Percentiles rank a stretch among this genome's conserved stretches.
Conservation (phyloP, 352 stramenopile genomes). For the Phytopythium chamaehyphon region DNA sequence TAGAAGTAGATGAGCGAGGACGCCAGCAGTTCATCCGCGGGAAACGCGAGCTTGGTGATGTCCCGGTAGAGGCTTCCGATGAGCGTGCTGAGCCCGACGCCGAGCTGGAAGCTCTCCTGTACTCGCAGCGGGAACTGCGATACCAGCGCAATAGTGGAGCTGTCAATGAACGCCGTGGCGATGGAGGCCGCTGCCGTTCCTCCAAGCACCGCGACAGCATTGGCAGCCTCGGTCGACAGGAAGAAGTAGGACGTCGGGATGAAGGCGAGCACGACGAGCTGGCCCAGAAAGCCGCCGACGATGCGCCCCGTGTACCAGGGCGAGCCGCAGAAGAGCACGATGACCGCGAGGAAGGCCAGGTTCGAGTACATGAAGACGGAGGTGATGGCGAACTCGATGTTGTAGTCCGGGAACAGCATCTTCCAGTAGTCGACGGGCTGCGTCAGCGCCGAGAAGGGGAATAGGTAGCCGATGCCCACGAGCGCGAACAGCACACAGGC, state of each 20-base stretch:
- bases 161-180: constrained; percentile 81
- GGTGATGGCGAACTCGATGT: constrained; percentile 84
- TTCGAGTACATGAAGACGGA: constrained; percentile 87
- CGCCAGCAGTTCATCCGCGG: constrained; percentile 41
- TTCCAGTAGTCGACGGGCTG: constrained; percentile 89
- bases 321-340: constrained; percentile 57
- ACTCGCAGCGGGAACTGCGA: constrained; percentile 75
- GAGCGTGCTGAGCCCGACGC: constrained; percentile 74
- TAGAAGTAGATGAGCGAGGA: constrained; percentile 86
- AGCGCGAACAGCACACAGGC: constrained; percentile 68
- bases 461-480: constrained; percentile 79
- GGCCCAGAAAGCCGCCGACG: constrained; percentile 72
- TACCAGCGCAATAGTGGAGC: constrained; percentile 75
- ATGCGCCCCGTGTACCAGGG: constrained; percentile 73
- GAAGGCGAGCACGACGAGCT: constrained; percentile 67
- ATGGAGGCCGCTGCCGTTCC: constrained; percentile 62
- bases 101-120: constrained; percentile 80
- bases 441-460: constrained; percentile 85
- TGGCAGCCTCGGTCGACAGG: constrained; percentile 56
- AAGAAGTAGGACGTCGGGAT: constrained; percentile 80
- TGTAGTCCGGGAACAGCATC: constrained; percentile 81
- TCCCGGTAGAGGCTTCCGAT: constrained; percentile 82
- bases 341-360: constrained; percentile 49
- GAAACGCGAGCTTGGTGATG: constrained; percentile 79
- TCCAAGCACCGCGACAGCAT: constrained; percentile 59